Evolutionary conservation across 192 early-diverging fungal species (phyloP).

Genomic region (Coemansia sp.): DNA sequence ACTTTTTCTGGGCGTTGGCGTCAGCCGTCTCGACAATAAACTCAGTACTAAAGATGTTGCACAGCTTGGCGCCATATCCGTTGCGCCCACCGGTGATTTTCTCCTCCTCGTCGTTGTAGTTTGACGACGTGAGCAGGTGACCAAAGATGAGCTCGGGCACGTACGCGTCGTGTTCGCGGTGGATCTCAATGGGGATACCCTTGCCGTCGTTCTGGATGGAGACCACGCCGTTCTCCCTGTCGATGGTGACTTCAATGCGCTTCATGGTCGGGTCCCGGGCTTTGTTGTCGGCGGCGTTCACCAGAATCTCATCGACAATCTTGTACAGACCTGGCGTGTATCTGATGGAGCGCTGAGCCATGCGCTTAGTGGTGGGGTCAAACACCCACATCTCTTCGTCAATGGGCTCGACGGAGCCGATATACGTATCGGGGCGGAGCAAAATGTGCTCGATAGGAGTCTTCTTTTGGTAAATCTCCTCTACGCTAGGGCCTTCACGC

Average conservation of each 20-base stretch:
- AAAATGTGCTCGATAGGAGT: slow-evolving; percentile 95
- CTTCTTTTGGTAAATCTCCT: slow-evolving; percentile 95
- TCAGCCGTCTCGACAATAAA: slow-evolving; percentile 94
- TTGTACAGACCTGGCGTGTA: slow-evolving; percentile 94
- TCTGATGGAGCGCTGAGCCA: slow-evolving; percentile 64
- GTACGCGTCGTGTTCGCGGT: slow-evolving; percentile 84
- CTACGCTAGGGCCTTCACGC: slow-evolving; percentile 55
- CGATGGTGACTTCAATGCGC: slow-evolving; percentile 84
- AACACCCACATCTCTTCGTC: slow-evolving; percentile 87
- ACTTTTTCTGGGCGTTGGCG: slow-evolving; percentile 66
- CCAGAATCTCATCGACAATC: slow-evolving; percentile 98
- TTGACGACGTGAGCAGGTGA: slow-evolving; percentile 93
- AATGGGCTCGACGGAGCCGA: slow-evolving; percentile 85
- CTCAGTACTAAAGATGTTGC: slow-evolving; percentile 96
- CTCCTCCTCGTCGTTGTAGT: slow-evolving; percentile 95
- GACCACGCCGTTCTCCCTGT: slow-evolving; percentile 72
- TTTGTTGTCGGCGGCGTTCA: slow-evolving; percentile 96
- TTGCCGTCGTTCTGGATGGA: slow-evolving; percentile 93
- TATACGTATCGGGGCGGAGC: slow-evolving; percentile 94
- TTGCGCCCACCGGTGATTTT: slow-evolving; percentile 96
- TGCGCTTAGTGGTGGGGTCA: slow-evolving; percentile 62
- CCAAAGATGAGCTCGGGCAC: slow-evolving; percentile 99
- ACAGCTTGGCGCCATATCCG: slow-evolving; percentile 91
- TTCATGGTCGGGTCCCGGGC: slow-evolving; percentile 87
- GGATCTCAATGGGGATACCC: slow-evolving; percentile 94